A percentile compares a stretch with the other conserved stretches of the same genome.
Evolutionary conservation across 331 rosid species (phyloP).

Genomic region (Pyrus hybrid): DNA sequence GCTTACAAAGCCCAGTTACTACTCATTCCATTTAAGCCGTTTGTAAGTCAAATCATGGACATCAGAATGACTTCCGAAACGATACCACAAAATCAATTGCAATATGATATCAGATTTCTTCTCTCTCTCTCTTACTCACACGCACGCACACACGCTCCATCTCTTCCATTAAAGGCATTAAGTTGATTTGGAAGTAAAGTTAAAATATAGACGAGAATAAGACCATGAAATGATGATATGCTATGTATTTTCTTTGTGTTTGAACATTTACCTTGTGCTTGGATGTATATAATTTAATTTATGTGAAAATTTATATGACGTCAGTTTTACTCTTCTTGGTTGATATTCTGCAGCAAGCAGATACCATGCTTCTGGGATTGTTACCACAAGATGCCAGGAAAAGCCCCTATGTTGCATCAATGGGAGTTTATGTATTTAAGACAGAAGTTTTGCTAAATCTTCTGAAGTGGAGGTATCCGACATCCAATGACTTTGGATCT

Average conservation of each 20-base stretch:
- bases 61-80: neutral
- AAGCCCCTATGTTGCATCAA: slow-evolving; percentile 81
- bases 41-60: neutral
- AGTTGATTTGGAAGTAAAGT: neutral
- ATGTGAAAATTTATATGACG: neutral
- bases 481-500: slow-evolving; percentile 89
- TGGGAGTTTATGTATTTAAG: slow-evolving; percentile 86
- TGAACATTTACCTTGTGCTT: neutral
- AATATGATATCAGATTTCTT: neutral
- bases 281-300: neutral
- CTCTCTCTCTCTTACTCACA: neutral
- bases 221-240: neutral
- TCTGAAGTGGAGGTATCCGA: slow-evolving; percentile 55
- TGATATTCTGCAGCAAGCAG: slow-evolving; percentile 51
- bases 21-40: neutral
- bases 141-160: too few relatives aligned
- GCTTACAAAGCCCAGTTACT: neutral
- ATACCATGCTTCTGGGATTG: slow-evolving; percentile 68
- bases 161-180: too few relatives aligned
- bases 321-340: slow-evolving; percentile 8
- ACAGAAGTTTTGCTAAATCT: slow-evolving; percentile 59
- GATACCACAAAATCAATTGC: neutral
- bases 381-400: slow-evolving; percentile 53
- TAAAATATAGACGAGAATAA: neutral
- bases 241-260: neutral